Conservation (phyloP, 2,329 filamentous ascomycete species). For the Diaporthe amygdali region DNA sequence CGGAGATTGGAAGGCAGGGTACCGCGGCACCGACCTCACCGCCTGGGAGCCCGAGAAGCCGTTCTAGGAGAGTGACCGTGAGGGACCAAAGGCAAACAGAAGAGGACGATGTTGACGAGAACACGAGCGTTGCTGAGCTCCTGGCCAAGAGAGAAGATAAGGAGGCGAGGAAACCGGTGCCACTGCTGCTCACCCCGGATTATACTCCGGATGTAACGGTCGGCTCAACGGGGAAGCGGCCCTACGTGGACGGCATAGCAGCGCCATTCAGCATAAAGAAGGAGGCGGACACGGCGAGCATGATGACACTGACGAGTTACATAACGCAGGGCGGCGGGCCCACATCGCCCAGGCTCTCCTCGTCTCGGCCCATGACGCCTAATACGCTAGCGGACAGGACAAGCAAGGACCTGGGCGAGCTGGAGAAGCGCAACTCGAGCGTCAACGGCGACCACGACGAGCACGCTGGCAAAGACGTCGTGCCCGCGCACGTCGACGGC, state of each 20-base stretch:
- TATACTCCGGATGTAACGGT: constrained; percentile 53
- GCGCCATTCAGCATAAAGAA: constrained; percentile 74
- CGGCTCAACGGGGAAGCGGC: constrained; percentile 59
- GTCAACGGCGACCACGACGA: not conserved
- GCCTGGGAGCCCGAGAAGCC: constrained; percentile 38
- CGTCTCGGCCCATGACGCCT: constrained; percentile 41
- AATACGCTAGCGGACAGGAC: constrained; percentile 15
- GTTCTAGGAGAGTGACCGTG: constrained; percentile 52
- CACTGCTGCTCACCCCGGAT: constrained; percentile 48
- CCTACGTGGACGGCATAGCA: constrained; percentile 71
- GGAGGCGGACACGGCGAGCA: constrained; percentile 69
- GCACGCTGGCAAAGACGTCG: not conserved
- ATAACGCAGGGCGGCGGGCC: constrained; percentile 38
- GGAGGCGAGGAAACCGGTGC: constrained; percentile 27
- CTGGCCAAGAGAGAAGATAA: constrained; percentile 48
- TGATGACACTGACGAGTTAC: constrained; percentile 65
- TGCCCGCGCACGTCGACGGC: not conserved
- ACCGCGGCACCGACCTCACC: constrained; percentile 30
- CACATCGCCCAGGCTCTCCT: constrained; percentile 32
- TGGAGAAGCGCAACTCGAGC: constrained; percentile 8
- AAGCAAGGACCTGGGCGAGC: constrained; percentile 23
- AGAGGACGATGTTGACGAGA: constrained; percentile 32
- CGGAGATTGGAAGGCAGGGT: constrained; percentile 46
- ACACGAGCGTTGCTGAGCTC: constrained; percentile 49
- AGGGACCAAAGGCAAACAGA: constrained; percentile 57